Evolutionary conservation across 139 green algal species (phyloP), one percentile per base, ranked within the genome.

Genomic region (Auxenochlorella pyrenoidosa): DNA sequence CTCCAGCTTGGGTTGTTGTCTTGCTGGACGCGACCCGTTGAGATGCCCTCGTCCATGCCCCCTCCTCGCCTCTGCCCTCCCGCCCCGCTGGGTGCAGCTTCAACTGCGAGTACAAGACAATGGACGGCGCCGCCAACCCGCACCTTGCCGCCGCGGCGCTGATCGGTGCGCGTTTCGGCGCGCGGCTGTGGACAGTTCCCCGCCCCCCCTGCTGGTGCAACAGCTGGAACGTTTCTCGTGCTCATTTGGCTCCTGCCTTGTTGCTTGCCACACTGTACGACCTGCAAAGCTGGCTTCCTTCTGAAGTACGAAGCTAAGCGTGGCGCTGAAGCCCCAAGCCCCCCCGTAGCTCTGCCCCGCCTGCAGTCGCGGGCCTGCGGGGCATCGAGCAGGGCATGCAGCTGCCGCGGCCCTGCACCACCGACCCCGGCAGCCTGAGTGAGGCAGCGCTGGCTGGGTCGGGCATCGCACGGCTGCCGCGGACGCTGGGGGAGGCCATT

Each of bases 41-140:
- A 54, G 47, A 10, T 6, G 6, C 47, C 10, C 47, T 54, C 8
- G 10, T 54, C 47, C 47, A 54, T 54, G 47, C 47, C 10, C 47
- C 10, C 54, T 8, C 54, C 2, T 24, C 54, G 3, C 22, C 54
- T 63, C 15, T 24, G 12, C 54, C 16, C 2, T 63, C 54, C 54
- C 10, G 47, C 47, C 10, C 47, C 47, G 10, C 47, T 10, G n/a
- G n/a, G 47, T 63, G 54, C 54, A 63, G 54, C 54, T 63, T 63
- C 58, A 92, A 94, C 75, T 80, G 87, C 36, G 93, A 96, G 89
- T 72, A 90, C 66, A 96, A 96, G 88, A 41, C 85, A 0, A 70
- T 92, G 75, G 94, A 97, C 54, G 90, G 59, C 32, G 90, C 89
- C 3, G 80, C 86, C n/a, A 97, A 97, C 87, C 94, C 94, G 2